Evolutionary conservation across 495 filamentous ascomycete genomes (phyloP).

Genomic region (Annulohypoxylon maeteangense): DNA sequence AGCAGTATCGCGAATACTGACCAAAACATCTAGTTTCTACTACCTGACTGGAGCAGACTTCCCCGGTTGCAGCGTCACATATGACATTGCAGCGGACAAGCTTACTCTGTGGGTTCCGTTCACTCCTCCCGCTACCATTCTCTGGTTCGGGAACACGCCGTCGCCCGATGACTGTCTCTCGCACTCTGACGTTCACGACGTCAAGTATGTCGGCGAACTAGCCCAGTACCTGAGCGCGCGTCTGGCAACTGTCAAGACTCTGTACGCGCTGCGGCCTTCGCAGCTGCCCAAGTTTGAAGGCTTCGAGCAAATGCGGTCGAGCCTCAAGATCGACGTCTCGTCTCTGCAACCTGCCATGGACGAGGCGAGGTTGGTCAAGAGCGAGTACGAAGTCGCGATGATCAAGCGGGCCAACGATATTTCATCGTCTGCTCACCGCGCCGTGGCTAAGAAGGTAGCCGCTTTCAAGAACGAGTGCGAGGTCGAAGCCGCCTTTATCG

Average conservation of each 20-base stretch:
- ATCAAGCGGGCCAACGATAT: slow-evolving; percentile 83
- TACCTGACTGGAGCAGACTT: slow-evolving; percentile 72
- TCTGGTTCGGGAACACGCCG: slow-evolving; percentile 70
- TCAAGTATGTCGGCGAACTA: slow-evolving; percentile 54
- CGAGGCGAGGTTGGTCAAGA: slow-evolving; percentile 78
- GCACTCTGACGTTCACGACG: slow-evolving; percentile 64
- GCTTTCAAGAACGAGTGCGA: slow-evolving; percentile 74
- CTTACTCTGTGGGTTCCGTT: slow-evolving; percentile 71
- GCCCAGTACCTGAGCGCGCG: slow-evolving; percentile 46
- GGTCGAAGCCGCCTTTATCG: slow-evolving; percentile 78
- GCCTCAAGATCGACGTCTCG: slow-evolving; percentile 54
- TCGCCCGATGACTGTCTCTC: slow-evolving; percentile 61
- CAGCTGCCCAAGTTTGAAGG: slow-evolving; percentile 53
- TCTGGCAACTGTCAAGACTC: slow-evolving; percentile 46
- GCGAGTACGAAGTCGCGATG: slow-evolving; percentile 79
- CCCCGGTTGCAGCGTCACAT: slow-evolving; percentile 69
- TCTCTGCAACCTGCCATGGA: slow-evolving; percentile 74
- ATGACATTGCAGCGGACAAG: slow-evolving; percentile 67
- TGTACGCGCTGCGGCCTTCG: slow-evolving; percentile 57
- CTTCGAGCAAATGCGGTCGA: slow-evolving; percentile 45
- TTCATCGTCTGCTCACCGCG: slow-evolving; percentile 76
- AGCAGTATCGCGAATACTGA: slow-evolving; percentile 20
- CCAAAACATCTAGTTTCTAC: slow-evolving; percentile 62
- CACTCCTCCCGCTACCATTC: slow-evolving; percentile 63
- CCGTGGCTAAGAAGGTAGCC: slow-evolving; percentile 69